Percentiles rank a stretch among this genome's conserved stretches.
Evolutionary conservation across 371 early-diverging fungal species (phyloP).

Genomic region (Apophysomyces trapeziformis): DNA sequence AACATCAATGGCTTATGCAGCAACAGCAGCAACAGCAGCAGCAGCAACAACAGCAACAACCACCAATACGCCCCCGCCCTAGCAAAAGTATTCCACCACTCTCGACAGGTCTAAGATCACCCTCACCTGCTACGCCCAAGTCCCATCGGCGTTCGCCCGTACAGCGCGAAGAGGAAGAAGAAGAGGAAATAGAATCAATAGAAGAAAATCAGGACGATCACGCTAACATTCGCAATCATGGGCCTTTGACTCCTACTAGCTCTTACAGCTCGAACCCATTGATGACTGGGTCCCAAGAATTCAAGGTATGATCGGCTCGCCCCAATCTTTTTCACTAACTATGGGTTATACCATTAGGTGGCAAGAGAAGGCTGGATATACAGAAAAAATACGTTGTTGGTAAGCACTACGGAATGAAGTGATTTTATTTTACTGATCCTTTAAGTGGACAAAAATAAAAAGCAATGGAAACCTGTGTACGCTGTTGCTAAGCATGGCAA

Average conservation of each 20-base stretch:
- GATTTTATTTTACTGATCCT: not conserved
- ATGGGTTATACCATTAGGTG: slow-evolving; percentile 24
- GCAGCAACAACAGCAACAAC: slow-evolving; percentile 13
- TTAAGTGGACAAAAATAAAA: slow-evolving; percentile 5
- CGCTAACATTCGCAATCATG: slow-evolving; percentile 5
- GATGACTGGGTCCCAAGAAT: slow-evolving; percentile 30
- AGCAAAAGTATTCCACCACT: not conserved
- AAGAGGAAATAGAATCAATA: slow-evolving; percentile 8
- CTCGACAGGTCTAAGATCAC: not conserved
- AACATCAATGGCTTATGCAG: slow-evolving; percentile 42
- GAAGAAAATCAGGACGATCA: slow-evolving; percentile 1
- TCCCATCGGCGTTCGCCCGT: not conserved
- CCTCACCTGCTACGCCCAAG: not conserved
- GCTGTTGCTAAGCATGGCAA: slow-evolving; percentile 61
- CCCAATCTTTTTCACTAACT: not conserved
- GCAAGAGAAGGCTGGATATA: slow-evolving; percentile 56
- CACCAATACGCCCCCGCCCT: not conserved
- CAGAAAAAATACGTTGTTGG: slow-evolving; percentile 48
- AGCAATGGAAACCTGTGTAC: slow-evolving; percentile 57
- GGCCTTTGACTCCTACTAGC: slow-evolving; percentile 4
- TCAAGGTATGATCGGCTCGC: slow-evolving; percentile 21
- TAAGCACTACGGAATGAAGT: slow-evolving; percentile 17
- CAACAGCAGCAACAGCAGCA: slow-evolving; percentile 42
- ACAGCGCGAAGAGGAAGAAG: slow-evolving; percentile 15
- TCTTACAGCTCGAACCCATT: not conserved